Conservation (phyloP, 1,284 basidiomycete genomes). For the Leucoagaricus sp. region DNA sequence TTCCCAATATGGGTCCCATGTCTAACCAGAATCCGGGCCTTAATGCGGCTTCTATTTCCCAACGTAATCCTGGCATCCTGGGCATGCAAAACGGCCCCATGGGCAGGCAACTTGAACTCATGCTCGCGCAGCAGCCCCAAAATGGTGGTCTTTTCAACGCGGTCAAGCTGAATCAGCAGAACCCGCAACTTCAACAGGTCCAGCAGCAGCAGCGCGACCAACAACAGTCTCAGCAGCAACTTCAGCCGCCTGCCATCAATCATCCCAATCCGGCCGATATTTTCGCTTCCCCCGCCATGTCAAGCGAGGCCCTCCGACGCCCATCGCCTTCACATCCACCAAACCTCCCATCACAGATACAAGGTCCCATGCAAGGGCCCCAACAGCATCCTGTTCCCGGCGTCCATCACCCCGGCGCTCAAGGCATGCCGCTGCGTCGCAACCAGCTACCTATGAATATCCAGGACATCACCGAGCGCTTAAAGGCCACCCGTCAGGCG, state of each 20-base stretch:
- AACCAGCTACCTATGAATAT: not conserved
- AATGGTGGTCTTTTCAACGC: constrained; percentile 5
- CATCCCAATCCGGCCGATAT: constrained; percentile 39
- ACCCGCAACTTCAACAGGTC: constrained; percentile 39
- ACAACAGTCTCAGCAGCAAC: constrained; percentile 30
- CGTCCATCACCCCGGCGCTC: not conserved
- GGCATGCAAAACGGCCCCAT: constrained; percentile 20
- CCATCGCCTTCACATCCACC: constrained; percentile 49
- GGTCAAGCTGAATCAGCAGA: constrained; percentile 43
- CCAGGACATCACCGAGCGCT: constrained; percentile 12
- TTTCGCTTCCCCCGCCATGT: constrained; percentile 43
- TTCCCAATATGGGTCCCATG: constrained; percentile 36
- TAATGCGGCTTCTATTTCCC: constrained; percentile 15
- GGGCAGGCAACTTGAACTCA: constrained; percentile 49
- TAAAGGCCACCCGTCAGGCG: constrained; percentile 1
- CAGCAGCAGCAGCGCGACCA: constrained; percentile 24
- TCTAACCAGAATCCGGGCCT: constrained; percentile 24
- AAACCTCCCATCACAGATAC: constrained; percentile 24
- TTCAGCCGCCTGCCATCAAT: constrained; percentile 34
- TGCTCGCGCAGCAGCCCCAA: constrained; percentile 38
- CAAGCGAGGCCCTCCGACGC: constrained; percentile 42
- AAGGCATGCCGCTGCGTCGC: not conserved
- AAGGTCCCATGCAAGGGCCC: constrained; percentile 19
- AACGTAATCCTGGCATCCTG: constrained; percentile 14
- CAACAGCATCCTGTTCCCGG: constrained; percentile 14